Base-by-base conservation (phyloP, 108 stramenopile genomes). In the Cyclotella baltica region DNA sequence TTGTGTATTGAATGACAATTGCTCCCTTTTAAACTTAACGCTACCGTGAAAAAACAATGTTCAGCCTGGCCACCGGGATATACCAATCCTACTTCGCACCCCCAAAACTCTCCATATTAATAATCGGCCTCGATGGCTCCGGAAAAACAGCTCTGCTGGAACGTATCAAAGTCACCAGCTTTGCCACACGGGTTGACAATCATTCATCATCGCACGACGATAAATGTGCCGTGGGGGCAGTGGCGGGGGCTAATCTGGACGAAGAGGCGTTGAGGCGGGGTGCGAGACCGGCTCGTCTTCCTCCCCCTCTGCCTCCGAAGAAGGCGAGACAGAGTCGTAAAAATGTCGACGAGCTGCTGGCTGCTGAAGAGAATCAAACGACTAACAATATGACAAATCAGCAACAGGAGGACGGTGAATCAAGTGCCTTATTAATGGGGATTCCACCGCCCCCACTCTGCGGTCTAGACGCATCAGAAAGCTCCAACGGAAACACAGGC, bases 141-240 rank as follows among this genome's bases (percentile, higher is more conserved):
- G 93, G 93, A 47, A 94, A 93, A 80, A 92, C 91, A 16, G 71
- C 93, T 0, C 50, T 92, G 31, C 47, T 94, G 70, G 93, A 94
- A 65, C 87, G 93, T n/a, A 36, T 90, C 75, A 94, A 94, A 65
- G 91, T 91, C 4, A 94, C 93, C 22, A 76, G 90, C 38, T 31
- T 57, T 25, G 33, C 51, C 67, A 36, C 11, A 18, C 43, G n/a
- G 56, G 16, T 46, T 13, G 56, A 29, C 5, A 13, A 52, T 20
- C 0, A 46, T 29, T 10, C 37, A 10, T 19, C 66, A 10, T 19
- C 66, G 3, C 58, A 59, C 8, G 20, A 53, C 4, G 52, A 53
- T 19, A 53, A 53, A 20, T 53, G n/a, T 20, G n/a, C n/a, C 4
- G 36, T 67, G 62, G 28, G 37, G 38, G 63, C 37, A 28, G 29